A percentile compares a stretch with the other conserved stretches of the same genome.
These are phyloP conservation scores for Eutypa lata DNA, from an alignment of 2,329 filamentous ascomycete genomes.

Conservation along the genomic window DNA sequence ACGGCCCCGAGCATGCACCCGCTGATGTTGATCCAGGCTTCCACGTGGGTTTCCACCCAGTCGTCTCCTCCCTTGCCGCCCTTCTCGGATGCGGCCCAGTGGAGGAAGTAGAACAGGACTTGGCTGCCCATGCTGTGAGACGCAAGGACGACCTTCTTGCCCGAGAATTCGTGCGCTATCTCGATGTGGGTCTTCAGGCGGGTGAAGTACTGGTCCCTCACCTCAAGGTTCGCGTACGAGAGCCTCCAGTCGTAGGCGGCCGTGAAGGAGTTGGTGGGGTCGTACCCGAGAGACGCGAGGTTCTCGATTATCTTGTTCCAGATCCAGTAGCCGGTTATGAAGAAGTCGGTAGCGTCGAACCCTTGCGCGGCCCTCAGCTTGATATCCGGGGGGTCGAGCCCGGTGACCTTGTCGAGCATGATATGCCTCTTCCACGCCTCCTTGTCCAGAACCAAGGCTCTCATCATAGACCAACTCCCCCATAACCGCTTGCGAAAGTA, in stretches of 20 bases:
- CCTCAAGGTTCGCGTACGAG: conserved; percentile 84
- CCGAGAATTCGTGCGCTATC: conserved; percentile 67
- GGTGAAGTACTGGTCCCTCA: conserved; percentile 90
- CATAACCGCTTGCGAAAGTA: conserved; percentile 95
- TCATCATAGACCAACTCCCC: conserved; percentile 99
- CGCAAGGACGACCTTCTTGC: conserved; percentile 78
- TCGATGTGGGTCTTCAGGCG: conserved; percentile 89
- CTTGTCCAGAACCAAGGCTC: conserved; percentile 88
- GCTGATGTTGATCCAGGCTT: conserved; percentile 97
- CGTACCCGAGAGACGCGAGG: conserved; percentile 90
- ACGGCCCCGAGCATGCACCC: conserved; percentile 95
- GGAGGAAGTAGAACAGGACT: conserved; percentile 82
- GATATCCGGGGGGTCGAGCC: conserved; percentile 83
- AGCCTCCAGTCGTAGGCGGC: conserved; percentile 88
- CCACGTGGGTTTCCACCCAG: conserved; percentile 89
- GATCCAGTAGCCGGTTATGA: conserved; percentile 91
- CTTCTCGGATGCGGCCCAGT: conserved; percentile 74
- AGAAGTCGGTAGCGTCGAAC: conserved; percentile 97
- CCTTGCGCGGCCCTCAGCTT: conserved; percentile 93
- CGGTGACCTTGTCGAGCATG: conserved; percentile 91
- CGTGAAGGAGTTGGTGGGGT: conserved; percentile 72
- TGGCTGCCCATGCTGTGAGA: conserved; percentile 99
- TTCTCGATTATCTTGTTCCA: conserved; percentile 99
- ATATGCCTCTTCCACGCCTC: conserved; percentile 93
- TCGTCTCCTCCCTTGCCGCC: conserved; percentile 77